Evolutionary conservation across 2,329 filamentous ascomycete genomes (phyloP).

Genomic region (Phaeophleospora eucalypticola): DNA sequence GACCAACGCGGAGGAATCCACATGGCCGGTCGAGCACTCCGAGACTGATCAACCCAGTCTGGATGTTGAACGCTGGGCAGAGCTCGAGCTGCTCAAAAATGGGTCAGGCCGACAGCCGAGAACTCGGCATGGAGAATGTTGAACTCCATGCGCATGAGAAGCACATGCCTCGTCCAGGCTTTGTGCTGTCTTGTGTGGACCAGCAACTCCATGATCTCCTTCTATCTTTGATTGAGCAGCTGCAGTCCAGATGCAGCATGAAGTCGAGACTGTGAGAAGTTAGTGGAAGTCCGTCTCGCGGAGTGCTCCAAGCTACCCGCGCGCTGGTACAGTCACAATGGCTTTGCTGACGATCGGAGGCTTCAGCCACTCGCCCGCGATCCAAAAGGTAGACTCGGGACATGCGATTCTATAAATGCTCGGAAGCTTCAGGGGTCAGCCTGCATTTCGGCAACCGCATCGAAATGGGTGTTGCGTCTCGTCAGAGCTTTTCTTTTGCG

Average conservation of each 20-base stretch:
- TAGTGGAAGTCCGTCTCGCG: too few relatives aligned
- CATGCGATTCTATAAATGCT: not conserved
- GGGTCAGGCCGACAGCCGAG: not conserved
- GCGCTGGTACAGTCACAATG: too few relatives aligned
- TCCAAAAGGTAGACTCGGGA: too few relatives aligned
- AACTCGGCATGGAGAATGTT: not conserved
- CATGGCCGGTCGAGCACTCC: too few relatives aligned
- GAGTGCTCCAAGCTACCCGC: too few relatives aligned
- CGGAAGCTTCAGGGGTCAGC: not conserved
- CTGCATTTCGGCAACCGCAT: too few relatives aligned
- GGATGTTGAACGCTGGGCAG: not conserved
- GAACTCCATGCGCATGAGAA: not conserved
- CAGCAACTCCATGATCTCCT: not conserved
- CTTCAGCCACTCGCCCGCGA: not conserved
- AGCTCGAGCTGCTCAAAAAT: not conserved
- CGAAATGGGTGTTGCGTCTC: too few relatives aligned
- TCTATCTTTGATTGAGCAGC: too few relatives aligned
- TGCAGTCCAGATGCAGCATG: too few relatives aligned
- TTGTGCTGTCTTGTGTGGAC: not conserved
- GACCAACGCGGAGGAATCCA: too few relatives aligned
- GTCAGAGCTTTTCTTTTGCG: too few relatives aligned
- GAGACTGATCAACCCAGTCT: not conserved
- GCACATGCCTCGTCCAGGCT: not conserved
- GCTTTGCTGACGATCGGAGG: not conserved
- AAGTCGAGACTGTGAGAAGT: too few relatives aligned